Evolutionary conservation across 164 flowering plant genomes (phyloP).

Genomic region (Vitis amurensis): DNA sequence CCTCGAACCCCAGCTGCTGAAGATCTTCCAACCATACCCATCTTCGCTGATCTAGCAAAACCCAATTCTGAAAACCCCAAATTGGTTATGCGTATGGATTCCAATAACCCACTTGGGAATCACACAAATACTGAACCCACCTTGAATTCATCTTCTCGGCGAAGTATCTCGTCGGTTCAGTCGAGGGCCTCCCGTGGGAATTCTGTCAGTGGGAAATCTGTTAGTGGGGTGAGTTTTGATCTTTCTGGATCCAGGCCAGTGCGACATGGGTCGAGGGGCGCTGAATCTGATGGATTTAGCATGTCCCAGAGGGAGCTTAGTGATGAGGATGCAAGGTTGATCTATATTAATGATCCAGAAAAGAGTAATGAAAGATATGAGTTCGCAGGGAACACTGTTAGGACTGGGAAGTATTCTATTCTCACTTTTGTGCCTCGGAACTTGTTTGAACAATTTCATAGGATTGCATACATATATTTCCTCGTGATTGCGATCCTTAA

Average conservation of each 20-base stretch:
- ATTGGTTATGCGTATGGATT: conserved; percentile 36
- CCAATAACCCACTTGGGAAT: conserved; percentile 23
- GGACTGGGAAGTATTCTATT: conserved; percentile 71
- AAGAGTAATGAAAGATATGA: conserved; percentile 73
- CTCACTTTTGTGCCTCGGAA: conserved; percentile 85
- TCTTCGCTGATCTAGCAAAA: conserved; percentile 19
- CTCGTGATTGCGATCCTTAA: conserved; percentile 86
- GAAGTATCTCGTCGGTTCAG: conserved; percentile 42
- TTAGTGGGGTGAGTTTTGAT: conserved; percentile 27
- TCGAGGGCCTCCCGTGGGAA: conserved; percentile 38
- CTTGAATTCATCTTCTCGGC: conserved; percentile 32
- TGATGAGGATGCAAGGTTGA: conserved; percentile 79
- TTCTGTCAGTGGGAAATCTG: conserved; percentile 27
- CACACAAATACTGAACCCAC: conserved; percentile 15
- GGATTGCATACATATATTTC: conserved; percentile 93
- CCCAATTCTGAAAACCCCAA: conserved; percentile 5
- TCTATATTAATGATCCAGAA: conserved; percentile 64
- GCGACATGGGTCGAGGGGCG: conserved; percentile 58
- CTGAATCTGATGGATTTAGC: conserved; percentile 55
- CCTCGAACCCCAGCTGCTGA: conserved; percentile 28
- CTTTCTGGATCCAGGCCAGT: conserved; percentile 42
- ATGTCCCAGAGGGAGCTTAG: conserved; percentile 76
- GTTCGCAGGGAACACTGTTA: conserved; percentile 71
- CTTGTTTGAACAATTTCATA: conserved; percentile 90
- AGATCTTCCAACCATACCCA: conserved; percentile 9